A percentile compares a stretch with the other conserved stretches of the same genome.
These are phyloP conservation scores for Solanum okadae DNA, from an alignment of 257 asterid genomes.

Conservation along the genomic window DNA sequence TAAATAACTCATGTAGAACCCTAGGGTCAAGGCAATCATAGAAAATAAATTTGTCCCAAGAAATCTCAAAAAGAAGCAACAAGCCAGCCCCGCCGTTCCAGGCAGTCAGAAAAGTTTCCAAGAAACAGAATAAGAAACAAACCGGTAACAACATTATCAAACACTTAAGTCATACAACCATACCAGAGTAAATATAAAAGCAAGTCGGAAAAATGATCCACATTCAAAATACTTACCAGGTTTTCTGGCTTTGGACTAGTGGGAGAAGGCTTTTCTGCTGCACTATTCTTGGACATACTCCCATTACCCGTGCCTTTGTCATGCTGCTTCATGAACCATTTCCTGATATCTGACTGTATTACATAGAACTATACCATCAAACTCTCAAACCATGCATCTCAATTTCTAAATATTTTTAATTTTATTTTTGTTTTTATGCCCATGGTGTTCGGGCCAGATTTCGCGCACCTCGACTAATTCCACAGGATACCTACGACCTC, in stretches of 20 bases:
- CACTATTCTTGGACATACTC: slow-evolving; percentile 31
- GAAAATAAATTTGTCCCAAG: not conserved
- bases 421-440: not conserved
- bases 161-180: not conserved
- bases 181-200: not conserved
- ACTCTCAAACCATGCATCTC: not conserved
- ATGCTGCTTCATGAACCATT: slow-evolving; percentile 82
- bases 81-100: not conserved
- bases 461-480: not conserved
- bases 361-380: not conserved
- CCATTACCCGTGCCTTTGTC: slow-evolving; percentile 51
- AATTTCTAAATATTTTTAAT: not conserved
- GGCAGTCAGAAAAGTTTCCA: not conserved
- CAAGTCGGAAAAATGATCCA: not conserved
- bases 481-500: not conserved
- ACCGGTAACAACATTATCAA: not conserved
- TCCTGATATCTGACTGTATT: slow-evolving; percentile 82
- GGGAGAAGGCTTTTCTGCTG: slow-evolving; percentile 46
- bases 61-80: not conserved
- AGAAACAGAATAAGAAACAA: not conserved
- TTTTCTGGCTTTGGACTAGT: slow-evolving; percentile 31
- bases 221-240: slow-evolving; percentile 16
- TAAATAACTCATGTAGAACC: not conserved
- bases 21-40: not conserved
- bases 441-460: not conserved